Evolutionary conservation across 129 eudicot genomes (phyloP).

Genomic region (Flaveria brownii): DNA sequence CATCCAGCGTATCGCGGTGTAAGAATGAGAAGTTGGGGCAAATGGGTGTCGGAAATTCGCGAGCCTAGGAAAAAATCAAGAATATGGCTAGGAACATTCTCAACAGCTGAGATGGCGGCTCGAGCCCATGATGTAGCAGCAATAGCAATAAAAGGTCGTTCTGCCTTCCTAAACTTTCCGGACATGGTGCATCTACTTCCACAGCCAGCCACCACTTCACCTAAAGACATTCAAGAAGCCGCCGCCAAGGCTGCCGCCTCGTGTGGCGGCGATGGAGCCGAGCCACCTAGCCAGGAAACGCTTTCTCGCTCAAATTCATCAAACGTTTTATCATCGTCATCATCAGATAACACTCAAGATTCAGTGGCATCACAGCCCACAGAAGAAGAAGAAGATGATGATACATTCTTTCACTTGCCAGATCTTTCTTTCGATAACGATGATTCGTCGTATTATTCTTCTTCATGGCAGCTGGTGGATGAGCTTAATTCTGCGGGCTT

Average conservation of each 20-base stretch:
- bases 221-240: slow-evolving; percentile 20
- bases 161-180: slow-evolving; percentile 74
- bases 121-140: slow-evolving; percentile 91
- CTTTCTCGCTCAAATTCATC: slow-evolving; percentile 17
- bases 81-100: slow-evolving; percentile 82
- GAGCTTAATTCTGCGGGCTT: slow-evolving; percentile 42
- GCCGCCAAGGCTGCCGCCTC: slow-evolving; percentile 37
- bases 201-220: slow-evolving; percentile 40
- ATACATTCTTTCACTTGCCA: slow-evolving; percentile 69
- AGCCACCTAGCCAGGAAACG: slow-evolving; percentile 28
- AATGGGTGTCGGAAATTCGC: slow-evolving; percentile 83
- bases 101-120: slow-evolving; percentile 87
- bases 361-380: slow-evolving; percentile 33
- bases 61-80: slow-evolving; percentile 83
- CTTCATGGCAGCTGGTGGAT: slow-evolving; percentile 59
- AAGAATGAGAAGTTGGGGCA: slow-evolving; percentile 75
- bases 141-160: slow-evolving; percentile 65
- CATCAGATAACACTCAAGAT: slow-evolving; percentile 37
- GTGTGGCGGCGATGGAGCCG: background rate
- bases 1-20: slow-evolving; percentile 65
- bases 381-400: slow-evolving; percentile 48
- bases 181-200: slow-evolving; percentile 57
- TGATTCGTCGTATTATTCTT: slow-evolving; percentile 34
- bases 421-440: slow-evolving; percentile 49
- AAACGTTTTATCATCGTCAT: slow-evolving; percentile 17